phyloP scores from a whole-genome alignment of 768 basidiomycete genomes.

The Crucibulum laeve region DNA sequence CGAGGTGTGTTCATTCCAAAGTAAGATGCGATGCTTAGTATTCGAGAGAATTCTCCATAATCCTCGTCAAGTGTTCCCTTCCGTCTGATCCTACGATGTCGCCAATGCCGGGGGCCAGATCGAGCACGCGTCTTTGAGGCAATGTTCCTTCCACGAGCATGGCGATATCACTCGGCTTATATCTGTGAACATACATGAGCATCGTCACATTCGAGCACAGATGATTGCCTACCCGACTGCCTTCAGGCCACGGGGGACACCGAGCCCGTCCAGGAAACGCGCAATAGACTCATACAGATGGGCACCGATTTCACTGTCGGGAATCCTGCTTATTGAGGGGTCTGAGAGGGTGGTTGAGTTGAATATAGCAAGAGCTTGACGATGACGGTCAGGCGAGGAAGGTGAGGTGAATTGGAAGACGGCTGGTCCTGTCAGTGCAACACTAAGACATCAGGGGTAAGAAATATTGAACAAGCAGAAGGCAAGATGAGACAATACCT shows the following conservation, averaged over 20 bases:
- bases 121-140: slow-evolving; percentile 88
- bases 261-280: slow-evolving; percentile 79
- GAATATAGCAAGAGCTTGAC: slow-evolving; percentile 86
- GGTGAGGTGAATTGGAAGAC: slow-evolving; percentile 97
- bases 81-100: slow-evolving; percentile 82
- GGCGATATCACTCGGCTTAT: slow-evolving; percentile 59
- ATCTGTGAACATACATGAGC: slow-evolving; percentile 32
- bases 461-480: neutral
- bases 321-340: slow-evolving; percentile 65
- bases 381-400: slow-evolving; percentile 87
- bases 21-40: slow-evolving; percentile 39
- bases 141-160: slow-evolving; percentile 87
- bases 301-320: slow-evolving; percentile 75
- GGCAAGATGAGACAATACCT: slow-evolving; percentile 34
- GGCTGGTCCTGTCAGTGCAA: slow-evolving; percentile 87
- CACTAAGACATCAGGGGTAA: slow-evolving; percentile 36
- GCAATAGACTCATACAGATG: slow-evolving; percentile 85
- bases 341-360: slow-evolving; percentile 58
- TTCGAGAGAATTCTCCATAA: slow-evolving; percentile 76
- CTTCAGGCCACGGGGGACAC: slow-evolving; percentile 82
- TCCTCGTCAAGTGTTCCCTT: slow-evolving; percentile 71
- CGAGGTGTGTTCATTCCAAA: neutral
- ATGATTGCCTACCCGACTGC: slow-evolving; percentile 54
- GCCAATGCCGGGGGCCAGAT: slow-evolving; percentile 88
- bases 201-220: neutral